A percentile compares a stretch with the other conserved stretches of the same genome.
phyloP scores from a whole-genome alignment of 352 stramenopile genomes.

The Phytophthora pinifolia region DNA sequence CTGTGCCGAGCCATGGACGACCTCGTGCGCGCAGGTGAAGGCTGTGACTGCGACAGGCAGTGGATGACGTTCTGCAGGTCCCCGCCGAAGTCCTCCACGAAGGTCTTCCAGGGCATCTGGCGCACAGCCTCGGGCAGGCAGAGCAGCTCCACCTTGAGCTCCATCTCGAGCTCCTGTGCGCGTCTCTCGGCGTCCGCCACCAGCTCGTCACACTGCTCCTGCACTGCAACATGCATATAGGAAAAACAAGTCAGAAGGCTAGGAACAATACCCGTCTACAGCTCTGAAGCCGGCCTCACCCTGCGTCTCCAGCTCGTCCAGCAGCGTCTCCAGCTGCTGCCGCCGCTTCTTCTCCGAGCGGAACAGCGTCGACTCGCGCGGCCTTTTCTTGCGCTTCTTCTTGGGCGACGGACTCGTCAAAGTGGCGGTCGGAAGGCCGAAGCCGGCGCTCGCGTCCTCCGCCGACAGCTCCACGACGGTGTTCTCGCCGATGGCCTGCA shows the following conservation, averaged over 20 bases:
- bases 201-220: slow-evolving; percentile 64
- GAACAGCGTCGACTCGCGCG: slow-evolving; percentile 18
- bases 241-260: slow-evolving; percentile 3
- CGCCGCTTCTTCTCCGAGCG: slow-evolving; percentile 45
- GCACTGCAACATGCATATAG: slow-evolving; percentile 33
- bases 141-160: slow-evolving; percentile 81
- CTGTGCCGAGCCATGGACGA: slow-evolving; percentile 25
- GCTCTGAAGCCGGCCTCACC: slow-evolving; percentile 27
- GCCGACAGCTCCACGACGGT: slow-evolving; percentile 46
- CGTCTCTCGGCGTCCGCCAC: slow-evolving; percentile 52
- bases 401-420: slow-evolving; percentile 23
- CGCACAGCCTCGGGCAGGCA: slow-evolving; percentile 70
- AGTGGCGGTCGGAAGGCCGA: slow-evolving; percentile 13
- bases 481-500: slow-evolving; percentile 68
- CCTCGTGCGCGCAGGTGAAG: slow-evolving; percentile 11
- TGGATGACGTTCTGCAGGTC: slow-evolving; percentile 73
- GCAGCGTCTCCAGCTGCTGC: slow-evolving; percentile 37
- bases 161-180: slow-evolving; percentile 65
- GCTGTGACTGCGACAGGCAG: slow-evolving; percentile 44
- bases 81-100: slow-evolving; percentile 77
- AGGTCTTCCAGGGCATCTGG: slow-evolving; percentile 78
- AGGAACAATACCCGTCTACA: neutral
- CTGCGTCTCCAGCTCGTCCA: slow-evolving; percentile 68
- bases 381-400: slow-evolving; percentile 37
- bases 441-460: slow-evolving; percentile 19